A percentile compares a stretch with the other conserved stretches of the same genome.
Evolutionary conservation across 345 rosid species (phyloP).

Genomic region (Salix viminalis): DNA sequence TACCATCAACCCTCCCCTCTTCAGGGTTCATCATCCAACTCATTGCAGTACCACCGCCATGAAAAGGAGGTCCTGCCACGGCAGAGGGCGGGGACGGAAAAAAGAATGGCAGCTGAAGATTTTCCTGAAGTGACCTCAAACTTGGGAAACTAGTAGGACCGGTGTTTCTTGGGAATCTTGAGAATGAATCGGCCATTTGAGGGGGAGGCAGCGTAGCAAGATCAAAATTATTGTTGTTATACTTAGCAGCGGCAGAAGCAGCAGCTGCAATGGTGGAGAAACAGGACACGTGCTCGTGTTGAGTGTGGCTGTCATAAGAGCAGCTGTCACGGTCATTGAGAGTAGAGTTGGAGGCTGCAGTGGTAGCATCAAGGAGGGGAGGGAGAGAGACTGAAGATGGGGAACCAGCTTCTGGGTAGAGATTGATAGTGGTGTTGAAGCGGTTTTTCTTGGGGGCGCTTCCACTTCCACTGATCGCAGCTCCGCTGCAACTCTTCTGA

Average conservation of each 20-base stretch:
- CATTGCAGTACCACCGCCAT: conserved; percentile 9
- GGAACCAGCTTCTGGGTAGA: conserved; percentile 51
- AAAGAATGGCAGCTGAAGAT: conserved; percentile 59
- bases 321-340: conserved; percentile 37
- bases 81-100: conserved; percentile 32
- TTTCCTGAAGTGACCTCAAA: conserved; percentile 76
- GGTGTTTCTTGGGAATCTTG: conserved; percentile 26
- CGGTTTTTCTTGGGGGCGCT: conserved; percentile 41
- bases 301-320: conserved; percentile 50
- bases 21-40: conserved; percentile 33
- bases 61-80: conserved; percentile 8
- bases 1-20: conserved; percentile 16
- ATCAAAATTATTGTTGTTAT: conserved; percentile 25
- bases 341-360: conserved; percentile 19
- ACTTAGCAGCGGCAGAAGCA: conserved; percentile 32
- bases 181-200: neutral
- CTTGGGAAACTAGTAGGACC: conserved; percentile 51
- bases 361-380: conserved; percentile 55
- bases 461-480: conserved; percentile 17
- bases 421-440: conserved; percentile 14
- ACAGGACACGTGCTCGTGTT: conserved; percentile 99
- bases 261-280: conserved; percentile 86
- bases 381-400: conserved; percentile 79
- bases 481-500: conserved; percentile 49
- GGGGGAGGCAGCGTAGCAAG: conserved; percentile 25